Evolutionary conservation across 768 basidiomycete species (phyloP), one percentile per base, ranked within the genome.

Genomic region (Pulveroboletus sp.): DNA sequence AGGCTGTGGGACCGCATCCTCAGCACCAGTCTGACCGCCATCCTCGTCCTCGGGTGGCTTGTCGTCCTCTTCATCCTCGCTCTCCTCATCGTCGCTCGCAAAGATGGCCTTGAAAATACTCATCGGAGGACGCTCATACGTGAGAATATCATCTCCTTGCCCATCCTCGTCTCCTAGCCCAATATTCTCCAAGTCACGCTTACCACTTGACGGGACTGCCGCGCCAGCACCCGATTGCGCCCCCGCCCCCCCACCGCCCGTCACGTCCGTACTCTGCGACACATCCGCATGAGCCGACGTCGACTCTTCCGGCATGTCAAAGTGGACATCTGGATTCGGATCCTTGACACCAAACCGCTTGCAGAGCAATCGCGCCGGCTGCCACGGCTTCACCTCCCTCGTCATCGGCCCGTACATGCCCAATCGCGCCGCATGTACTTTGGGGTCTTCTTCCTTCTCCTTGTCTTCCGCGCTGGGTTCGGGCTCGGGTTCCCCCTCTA

Each of bases 21-120:
- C 39, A 16, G 45, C 27, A n/a, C n/a, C n/a, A 45, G 8, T 14
- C 9, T 5, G 21, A 11, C 2, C 33, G 59, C 42, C 55, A 6
- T 13, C 12, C 9, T 41, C 40, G 10, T 45, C 38, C 43, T 37
- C 39, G 13, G 31, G 36, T 34, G 58, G 62, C 23, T 65, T 66
- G 56, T 45, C 56, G 40, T 43, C 68, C 61, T 19, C 61, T 4
- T 92, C 90, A 3, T 84, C 84, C 9, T 84, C 88, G 16, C 83
- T 85, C 31, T 90, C 89, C 59, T 95, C 93, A 38, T 92, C 90
- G 51, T 92, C 91, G 68, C 90, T 93, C 11, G 93, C 94, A 64
- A 99, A 99, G 51, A 99, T 97, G 4, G 95, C 94, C 65, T 95
- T 97, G 76, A 98, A 99, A 37, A 98, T 82, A 61, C 93, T 88